A percentile compares a stretch with the other conserved stretches of the same genome.
Conservation (phyloP, 2,329 filamentous ascomycete genomes). For the Hypoxylon sp. region DNA sequence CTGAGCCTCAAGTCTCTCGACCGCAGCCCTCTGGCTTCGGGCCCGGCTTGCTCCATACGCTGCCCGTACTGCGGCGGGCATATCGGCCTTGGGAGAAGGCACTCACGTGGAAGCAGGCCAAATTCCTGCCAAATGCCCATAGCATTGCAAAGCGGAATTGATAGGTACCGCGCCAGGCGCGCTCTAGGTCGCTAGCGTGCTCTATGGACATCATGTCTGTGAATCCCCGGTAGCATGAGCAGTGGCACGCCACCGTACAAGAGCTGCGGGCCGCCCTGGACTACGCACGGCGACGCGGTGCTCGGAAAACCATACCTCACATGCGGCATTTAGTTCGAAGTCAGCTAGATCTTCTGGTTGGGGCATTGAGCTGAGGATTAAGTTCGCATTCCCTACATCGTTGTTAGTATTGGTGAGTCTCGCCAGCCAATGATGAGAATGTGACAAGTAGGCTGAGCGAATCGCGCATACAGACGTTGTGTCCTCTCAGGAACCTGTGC, state of each 20-base stretch:
- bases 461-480: slow-evolving; percentile 41
- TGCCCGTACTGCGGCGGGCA: neutral
- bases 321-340: slow-evolving; percentile 42
- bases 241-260: slow-evolving; percentile 45
- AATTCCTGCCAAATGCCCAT: slow-evolving; percentile 4
- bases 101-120: slow-evolving; percentile 1
- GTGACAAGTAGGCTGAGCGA: neutral
- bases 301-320: slow-evolving; percentile 43
- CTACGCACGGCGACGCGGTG: slow-evolving; percentile 32
- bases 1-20: slow-evolving; percentile 8
- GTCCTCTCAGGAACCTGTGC: slow-evolving; percentile 27
- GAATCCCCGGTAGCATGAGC: slow-evolving; percentile 33
- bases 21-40: slow-evolving; percentile 4
- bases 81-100: slow-evolving; percentile 4
- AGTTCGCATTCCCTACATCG: slow-evolving; percentile 37
- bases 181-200: slow-evolving; percentile 29
- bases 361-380: slow-evolving; percentile 37
- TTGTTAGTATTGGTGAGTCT: neutral
- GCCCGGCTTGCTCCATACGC: neutral
- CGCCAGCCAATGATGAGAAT: neutral
- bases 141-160: slow-evolving; percentile 3
- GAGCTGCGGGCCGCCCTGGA: slow-evolving; percentile 21
- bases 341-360: slow-evolving; percentile 38
- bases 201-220: slow-evolving; percentile 41
- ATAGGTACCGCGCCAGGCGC: slow-evolving; percentile 6